Evolutionary conservation across 1,139 yeast species (phyloP), one percentile per base, ranked within the genome.

Genomic region (Meyerozyma guilliermondii): DNA sequence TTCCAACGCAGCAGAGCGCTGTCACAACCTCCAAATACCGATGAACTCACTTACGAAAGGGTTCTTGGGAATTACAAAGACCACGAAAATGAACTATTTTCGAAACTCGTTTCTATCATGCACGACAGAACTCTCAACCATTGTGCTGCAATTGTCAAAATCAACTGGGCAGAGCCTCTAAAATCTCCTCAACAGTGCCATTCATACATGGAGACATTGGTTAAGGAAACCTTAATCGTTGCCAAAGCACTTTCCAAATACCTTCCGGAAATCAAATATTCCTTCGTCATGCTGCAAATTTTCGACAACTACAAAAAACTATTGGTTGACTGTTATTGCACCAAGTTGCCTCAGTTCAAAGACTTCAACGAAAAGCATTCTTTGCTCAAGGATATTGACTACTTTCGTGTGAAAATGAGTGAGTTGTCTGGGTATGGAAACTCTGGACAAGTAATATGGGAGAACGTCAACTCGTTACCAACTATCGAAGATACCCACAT

Each of bases 101-200:
- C 76, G 31, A 84, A 85, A 58, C 70, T 86, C 43, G 78, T 84
- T 22, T 72, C 83, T 2, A 76, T 85, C 28, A 84, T 85, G 91
- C 71, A 74, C 40, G 92, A 83, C 48, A 74, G 88, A 45, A 76
- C 83, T 3, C 50, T 62, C 2, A 63, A 60, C 36, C 83, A 80
- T 53, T 69, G 82, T 44, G 56, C 59, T 20, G 65, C 76, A 5
- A 66, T 81, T 7, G 54, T 64, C 7, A 62, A 60, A 24, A 69
- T 74, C 5, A 73, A 82, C 52, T 81, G 84, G 80, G 63, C 78
- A 1, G 63, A 61, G 28, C 72, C 76, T 0, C 43, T 69, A 8
- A 56, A 56, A 26, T 66, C 65, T 16, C 73, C 75, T 5, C 66
- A 64, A 17, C 77, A 74, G 59, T 63, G 80, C 45, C 82, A 81